These are phyloP conservation scores for Botrytis fabae DNA, from an alignment of 2,329 filamentous ascomycete species.

Conservation along the genomic window DNA sequence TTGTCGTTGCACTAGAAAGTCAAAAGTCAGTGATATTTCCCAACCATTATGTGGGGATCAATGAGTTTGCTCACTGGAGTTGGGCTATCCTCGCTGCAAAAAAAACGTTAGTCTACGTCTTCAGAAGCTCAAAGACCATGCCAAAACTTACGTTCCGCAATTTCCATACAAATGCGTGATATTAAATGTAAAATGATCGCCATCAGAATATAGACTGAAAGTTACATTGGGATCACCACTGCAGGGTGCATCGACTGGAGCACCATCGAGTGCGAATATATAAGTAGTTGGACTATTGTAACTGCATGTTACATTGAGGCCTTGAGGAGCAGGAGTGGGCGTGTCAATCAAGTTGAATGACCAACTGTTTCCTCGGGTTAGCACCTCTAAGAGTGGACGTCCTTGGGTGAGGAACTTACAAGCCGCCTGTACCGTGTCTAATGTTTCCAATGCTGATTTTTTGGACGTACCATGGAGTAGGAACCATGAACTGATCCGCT, in stretches of 20 bases:
- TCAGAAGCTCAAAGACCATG: not conserved
- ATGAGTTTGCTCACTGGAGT: not conserved
- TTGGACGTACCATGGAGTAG: conserved; percentile 28
- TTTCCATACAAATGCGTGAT: conserved; percentile 30
- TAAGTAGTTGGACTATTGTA: conserved; percentile 23
- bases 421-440: conserved; percentile 31
- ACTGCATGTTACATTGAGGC: conserved; percentile 29
- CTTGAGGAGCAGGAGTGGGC: conserved; percentile 28
- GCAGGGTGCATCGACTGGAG: conserved; percentile 26
- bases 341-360: conserved; percentile 29
- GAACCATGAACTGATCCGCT: conserved; percentile 23
- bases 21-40: not conserved
- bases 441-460: conserved; percentile 26
- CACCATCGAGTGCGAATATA: conserved; percentile 26
- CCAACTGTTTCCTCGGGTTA: conserved; percentile 25
- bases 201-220: conserved; percentile 29
- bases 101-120: not conserved
- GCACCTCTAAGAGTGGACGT: not conserved
- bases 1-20: conserved; percentile 28
- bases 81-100: not conserved
- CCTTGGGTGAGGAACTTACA: conserved; percentile 19
- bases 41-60: not conserved
- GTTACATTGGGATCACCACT: conserved; percentile 28
- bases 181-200: conserved; percentile 28
- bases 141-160: conserved; percentile 26